phyloP scores from a whole-genome alignment of 192 early-diverging fungal species.

The Coemansia pectinata region DNA sequence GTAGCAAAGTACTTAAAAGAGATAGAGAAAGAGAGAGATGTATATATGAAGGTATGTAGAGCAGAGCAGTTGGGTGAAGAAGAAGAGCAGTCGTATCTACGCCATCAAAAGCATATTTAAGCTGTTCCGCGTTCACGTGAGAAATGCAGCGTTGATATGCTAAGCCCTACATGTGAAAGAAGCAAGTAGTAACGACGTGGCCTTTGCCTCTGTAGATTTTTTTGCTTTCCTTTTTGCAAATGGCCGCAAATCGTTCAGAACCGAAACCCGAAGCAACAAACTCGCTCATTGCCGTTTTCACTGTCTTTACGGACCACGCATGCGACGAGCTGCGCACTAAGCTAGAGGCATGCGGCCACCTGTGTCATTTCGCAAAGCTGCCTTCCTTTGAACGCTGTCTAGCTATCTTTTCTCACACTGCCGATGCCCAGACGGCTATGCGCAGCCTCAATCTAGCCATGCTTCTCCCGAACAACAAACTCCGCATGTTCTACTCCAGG shows the following conservation, averaged over 20 bases:
- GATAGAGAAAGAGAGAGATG: not conserved
- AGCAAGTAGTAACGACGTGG: not conserved
- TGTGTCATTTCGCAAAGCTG: constrained; percentile 51
- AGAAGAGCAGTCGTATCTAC: not conserved
- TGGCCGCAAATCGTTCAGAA: not conserved
- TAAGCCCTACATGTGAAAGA: not conserved
- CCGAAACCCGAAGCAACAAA: constrained; percentile 44
- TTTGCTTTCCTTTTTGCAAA: not conserved
- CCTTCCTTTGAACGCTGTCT: constrained; percentile 54
- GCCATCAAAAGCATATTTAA: not conserved
- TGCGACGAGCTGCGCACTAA: constrained; percentile 14
- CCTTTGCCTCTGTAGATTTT: not conserved
- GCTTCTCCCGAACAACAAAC: constrained; percentile 24
- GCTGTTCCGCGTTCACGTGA: not conserved
- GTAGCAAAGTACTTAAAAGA: not conserved
- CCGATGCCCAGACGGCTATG: constrained; percentile 42
- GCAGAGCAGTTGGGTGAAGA: not conserved
- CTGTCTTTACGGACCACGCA: constrained; percentile 30
- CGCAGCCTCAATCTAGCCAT: constrained; percentile 11
- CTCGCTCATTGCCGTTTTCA: constrained; percentile 44
- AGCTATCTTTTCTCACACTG: constrained; percentile 35
- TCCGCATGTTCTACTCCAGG: constrained; percentile 32
- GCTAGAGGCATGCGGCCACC: constrained; percentile 31
- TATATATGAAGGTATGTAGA: not conserved
- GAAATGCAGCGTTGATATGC: not conserved